phyloP scores from a whole-genome alignment of 768 basidiomycete genomes.

The Leucosporidium scottii region DNA sequence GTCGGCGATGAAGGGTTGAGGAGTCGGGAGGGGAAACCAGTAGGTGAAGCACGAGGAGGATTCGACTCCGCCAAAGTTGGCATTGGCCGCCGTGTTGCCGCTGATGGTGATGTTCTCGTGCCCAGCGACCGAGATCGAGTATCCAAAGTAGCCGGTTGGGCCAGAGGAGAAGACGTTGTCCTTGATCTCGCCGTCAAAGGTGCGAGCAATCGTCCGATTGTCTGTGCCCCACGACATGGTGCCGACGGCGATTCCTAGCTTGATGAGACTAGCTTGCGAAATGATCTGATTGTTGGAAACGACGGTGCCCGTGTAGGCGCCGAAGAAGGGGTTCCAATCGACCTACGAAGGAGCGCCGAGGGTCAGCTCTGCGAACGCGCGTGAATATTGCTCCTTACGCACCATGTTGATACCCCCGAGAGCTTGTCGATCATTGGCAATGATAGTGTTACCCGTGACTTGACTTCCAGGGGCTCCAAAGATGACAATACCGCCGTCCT shows the following conservation, averaged over 20 bases:
- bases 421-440: constrained; percentile 13
- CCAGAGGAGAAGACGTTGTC: constrained; percentile 29
- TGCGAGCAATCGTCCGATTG: constrained; percentile 28
- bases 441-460: constrained; percentile 36
- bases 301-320: constrained; percentile 22
- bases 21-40: constrained; percentile 34
- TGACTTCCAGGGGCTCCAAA: constrained; percentile 35
- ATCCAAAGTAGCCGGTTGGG: constrained; percentile 6
- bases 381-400: too few relatives aligned
- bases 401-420: constrained; percentile 38
- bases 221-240: constrained; percentile 34
- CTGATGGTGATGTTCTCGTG: neutral
- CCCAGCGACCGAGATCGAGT: constrained; percentile 6
- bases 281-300: constrained; percentile 28
- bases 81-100: neutral
- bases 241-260: constrained; percentile 34
- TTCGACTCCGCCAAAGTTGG: constrained; percentile 12
- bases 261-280: constrained; percentile 24
- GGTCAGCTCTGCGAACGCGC: too few relatives aligned
- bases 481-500: constrained; percentile 33
- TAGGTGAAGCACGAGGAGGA: constrained; percentile 8
- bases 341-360: constrained; percentile 16
- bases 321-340: constrained; percentile 21
- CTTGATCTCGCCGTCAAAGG: constrained; percentile 26
- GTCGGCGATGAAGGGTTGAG: constrained; percentile 10